Base-by-base conservation (phyloP, 345 rosid species). In the Trapa bicornis region DNA sequence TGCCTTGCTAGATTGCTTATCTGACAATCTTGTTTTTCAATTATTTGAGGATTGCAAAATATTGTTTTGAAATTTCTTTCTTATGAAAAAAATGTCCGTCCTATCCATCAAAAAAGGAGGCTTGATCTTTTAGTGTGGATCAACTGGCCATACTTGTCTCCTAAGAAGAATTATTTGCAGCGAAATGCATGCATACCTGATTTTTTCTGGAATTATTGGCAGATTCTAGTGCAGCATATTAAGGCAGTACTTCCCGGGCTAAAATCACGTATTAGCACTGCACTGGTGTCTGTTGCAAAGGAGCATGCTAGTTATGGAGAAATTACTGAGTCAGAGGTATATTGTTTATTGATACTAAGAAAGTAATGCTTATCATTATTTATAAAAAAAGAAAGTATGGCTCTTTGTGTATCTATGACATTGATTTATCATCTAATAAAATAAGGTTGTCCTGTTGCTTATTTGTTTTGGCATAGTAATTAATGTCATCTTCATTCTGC, bases 291-390 rank as follows among this genome's bases (percentile, higher is more conserved):
- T 74, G 84, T 85, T 67, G 96, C 92, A 70, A 93, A 93, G 79
- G 97, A 88, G 73, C 92, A 90, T 78, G 90, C 91, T 73, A 90
- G 97, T 79, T 93, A 80, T 77, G 98, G 96, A 74, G 88, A 88
- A 76, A 81, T 90, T 72, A 84, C 88, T 35, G 98, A 93, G 78
- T 86, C 98, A 66, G 90, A 83, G 96, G 98, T 71, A 81, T 66
- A 75, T 6, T 32, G 63, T 11, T 32, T 32, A 35, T 58, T 35
- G 63, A 35, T 32, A 58, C 35, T 33, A 35, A 35, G 63, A 9
- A 9, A 38, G 35, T 39, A 22, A 36, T 16, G 33, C 37, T 52
- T 53, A 69, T 8, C 33, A 1, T 6, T 41, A 58, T 13, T 33
- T 1, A 58, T 6, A 10, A 11, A 41, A 41, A 41, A 41, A 3